Evolutionary conservation across 2,329 filamentous ascomycete genomes (phyloP).

Genomic region (Rasamsonia emersonii): DNA sequence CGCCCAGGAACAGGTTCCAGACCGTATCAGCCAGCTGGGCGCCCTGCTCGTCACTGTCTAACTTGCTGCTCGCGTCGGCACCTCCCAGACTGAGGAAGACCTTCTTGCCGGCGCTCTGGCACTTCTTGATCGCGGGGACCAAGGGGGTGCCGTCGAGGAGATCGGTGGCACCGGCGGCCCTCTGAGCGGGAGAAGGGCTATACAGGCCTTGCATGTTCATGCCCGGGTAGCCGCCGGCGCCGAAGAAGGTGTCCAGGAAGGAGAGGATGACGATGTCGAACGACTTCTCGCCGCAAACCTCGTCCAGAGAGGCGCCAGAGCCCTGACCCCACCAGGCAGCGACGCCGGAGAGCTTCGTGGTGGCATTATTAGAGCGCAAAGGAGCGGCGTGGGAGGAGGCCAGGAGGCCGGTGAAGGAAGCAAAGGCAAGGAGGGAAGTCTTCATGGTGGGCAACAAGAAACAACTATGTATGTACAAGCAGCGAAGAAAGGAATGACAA

Average conservation of each 20-base stretch:
- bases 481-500: no score
- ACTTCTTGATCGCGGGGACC: conserved; percentile 33
- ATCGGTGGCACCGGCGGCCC: conserved; percentile 7
- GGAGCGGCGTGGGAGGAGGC: no score
- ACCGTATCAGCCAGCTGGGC: conserved; percentile 27
- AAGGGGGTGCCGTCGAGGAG: conserved; percentile 30
- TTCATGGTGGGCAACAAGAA: no score
- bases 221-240: conserved; percentile 10
- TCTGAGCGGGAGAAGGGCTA: conserved; percentile 5
- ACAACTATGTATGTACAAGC: no score
- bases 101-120: conserved; percentile 37
- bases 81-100: conserved; percentile 41
- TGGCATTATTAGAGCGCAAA: no score
- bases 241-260: conserved; percentile 33
- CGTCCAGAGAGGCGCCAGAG: no score
- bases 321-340: no score
- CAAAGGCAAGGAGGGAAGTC: no score
- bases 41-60: conserved; percentile 5
- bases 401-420: no score
- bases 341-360: conserved; percentile 6
- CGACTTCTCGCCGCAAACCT: conserved; percentile 7
- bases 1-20: conserved; percentile 37
- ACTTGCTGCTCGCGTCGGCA: conserved; percentile 25
- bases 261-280: conserved; percentile 37
- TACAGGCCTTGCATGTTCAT: conserved; percentile 4